phyloP scores from a whole-genome alignment of 495 filamentous ascomycete genomes.

The Pseudoneurospora amorphoporcata region DNA sequence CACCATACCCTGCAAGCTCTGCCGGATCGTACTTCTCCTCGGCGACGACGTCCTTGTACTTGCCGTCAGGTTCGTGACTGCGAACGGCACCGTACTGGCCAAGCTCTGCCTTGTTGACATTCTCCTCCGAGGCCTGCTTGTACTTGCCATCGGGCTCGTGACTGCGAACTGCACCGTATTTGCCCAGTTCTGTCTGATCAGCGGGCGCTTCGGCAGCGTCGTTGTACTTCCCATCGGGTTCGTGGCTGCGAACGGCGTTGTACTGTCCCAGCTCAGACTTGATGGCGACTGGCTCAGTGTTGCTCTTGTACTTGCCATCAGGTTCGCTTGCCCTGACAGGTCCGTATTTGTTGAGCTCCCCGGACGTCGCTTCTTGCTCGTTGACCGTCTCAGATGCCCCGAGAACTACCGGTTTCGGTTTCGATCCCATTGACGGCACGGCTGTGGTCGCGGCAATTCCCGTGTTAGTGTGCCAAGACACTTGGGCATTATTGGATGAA shows the following conservation, averaged over 20 bases:
- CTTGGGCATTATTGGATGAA: slow-evolving; percentile 4
- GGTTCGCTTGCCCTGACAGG: slow-evolving; percentile 9
- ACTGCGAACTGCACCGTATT: slow-evolving; percentile 1
- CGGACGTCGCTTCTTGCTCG: neutral
- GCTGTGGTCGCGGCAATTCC: slow-evolving; percentile 3
- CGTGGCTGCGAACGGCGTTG: neutral
- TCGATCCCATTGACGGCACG: neutral
- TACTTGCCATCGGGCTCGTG: neutral
- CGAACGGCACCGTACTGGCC: neutral
- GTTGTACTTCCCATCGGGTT: neutral
- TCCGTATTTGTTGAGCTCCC: slow-evolving; percentile 5
- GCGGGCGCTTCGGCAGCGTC: neutral
- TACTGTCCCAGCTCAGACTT: slow-evolving; percentile 6
- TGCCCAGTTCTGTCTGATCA: neutral
- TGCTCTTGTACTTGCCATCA: slow-evolving; percentile 14
- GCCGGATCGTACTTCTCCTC: neutral
- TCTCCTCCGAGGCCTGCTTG: neutral
- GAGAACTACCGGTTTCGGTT: neutral
- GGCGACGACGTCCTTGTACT: slow-evolving; percentile 1
- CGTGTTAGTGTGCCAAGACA: slow-evolving; percentile 17
- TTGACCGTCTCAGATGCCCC: neutral
- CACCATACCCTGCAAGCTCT: neutral
- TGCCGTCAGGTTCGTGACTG: neutral
- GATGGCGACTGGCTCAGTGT: neutral
- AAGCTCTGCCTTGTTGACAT: neutral